Conservation (phyloP, 2,329 filamentous ascomycete species). For the Corinectria fuckeliana region DNA sequence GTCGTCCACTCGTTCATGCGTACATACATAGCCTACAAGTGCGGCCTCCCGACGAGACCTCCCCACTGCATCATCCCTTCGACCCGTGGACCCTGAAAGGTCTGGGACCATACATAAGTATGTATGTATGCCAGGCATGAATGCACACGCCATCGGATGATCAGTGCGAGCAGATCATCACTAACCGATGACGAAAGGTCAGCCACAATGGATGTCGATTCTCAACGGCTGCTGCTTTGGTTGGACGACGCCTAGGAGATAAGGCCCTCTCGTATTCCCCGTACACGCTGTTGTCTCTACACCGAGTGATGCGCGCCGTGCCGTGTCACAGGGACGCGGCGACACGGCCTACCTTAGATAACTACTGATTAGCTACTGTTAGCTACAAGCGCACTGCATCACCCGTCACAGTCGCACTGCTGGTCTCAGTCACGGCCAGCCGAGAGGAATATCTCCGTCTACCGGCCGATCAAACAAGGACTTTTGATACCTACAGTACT, state of each 20-base stretch:
- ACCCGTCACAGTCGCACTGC: background rate
- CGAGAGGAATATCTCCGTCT: constrained; percentile 5
- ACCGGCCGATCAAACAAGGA: constrained; percentile 6
- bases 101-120: background rate
- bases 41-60: background rate
- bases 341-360: background rate
- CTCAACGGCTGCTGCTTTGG: no score
- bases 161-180: constrained; percentile 1
- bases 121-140: background rate
- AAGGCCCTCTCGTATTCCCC: background rate
- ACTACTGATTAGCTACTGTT: background rate
- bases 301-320: background rate
- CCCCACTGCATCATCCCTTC: background rate
- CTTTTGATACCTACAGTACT: no score
- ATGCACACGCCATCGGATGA: background rate
- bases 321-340: background rate
- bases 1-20: background rate
- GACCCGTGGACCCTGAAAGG: background rate
- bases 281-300: background rate
- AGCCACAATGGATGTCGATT: background rate
- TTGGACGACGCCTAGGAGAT: background rate
- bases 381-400: background rate
- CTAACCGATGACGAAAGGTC: constrained; percentile 3
- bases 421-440: background rate
- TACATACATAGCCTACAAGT: no score